These are phyloP conservation scores for Diaporthe sp. DNA, from an alignment of 2,329 filamentous ascomycete species.

Conservation along the genomic window DNA sequence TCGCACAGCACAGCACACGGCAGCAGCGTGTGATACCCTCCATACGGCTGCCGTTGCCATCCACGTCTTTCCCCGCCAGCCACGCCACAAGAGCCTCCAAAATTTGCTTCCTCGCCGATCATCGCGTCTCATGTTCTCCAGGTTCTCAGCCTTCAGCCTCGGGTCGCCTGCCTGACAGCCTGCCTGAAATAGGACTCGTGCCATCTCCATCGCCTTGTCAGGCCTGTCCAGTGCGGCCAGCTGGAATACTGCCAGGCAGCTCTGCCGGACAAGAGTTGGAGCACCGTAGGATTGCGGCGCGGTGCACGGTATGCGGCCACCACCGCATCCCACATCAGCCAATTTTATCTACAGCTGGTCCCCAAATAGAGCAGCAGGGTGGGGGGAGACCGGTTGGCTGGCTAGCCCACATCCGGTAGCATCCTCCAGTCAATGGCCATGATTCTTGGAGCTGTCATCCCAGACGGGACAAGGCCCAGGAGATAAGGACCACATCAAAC, in stretches of 20 bases:
- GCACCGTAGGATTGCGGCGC: constrained; percentile 32
- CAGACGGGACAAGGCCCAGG: background rate
- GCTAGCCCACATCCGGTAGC: constrained; percentile 24
- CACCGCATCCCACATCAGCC: constrained; percentile 32
- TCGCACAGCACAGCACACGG: background rate
- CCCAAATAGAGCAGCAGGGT: constrained; percentile 25
- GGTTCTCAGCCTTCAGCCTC: constrained; percentile 16
- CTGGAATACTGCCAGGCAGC: constrained; percentile 21
- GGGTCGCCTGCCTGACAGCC: background rate
- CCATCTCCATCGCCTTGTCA: background rate
- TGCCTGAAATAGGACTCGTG: background rate
- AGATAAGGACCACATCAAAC: constrained; percentile 21
- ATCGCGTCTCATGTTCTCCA: constrained; percentile 1
- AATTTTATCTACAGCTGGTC: constrained; percentile 33
- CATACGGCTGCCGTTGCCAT: background rate
- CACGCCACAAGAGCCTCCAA: constrained; percentile 33
- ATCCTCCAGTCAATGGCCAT: constrained; percentile 12
- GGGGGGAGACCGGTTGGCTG: constrained; percentile 11
- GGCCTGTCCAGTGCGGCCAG: background rate
- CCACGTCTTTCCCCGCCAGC: background rate
- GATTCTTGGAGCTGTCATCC: constrained; percentile 19
- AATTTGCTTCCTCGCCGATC: background rate
- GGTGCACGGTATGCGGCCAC: constrained; percentile 32
- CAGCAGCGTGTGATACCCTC: constrained; percentile 24
- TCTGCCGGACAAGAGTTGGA: background rate